A percentile compares a stretch with the other conserved stretches of the same genome.
phyloP scores from a whole-genome alignment of 139 green algal species.

The Ettlia oleoabundans region DNA sequence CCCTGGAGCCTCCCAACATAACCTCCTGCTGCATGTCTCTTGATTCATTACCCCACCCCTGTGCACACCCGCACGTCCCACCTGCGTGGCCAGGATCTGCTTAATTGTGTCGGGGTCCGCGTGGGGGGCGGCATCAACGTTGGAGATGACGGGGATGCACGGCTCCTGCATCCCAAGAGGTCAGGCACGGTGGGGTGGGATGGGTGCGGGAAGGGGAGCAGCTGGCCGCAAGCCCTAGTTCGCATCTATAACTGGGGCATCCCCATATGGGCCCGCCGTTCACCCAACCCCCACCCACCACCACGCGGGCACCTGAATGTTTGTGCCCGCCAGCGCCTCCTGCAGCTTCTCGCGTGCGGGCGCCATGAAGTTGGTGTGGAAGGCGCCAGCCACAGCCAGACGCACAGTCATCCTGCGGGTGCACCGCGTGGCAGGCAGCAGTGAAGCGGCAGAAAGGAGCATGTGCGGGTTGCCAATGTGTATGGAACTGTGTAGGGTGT shows the following conservation, averaged over 20 bases:
- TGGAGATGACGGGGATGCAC: constrained; percentile 96
- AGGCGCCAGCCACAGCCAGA: constrained; percentile 96
- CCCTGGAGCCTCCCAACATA: no score
- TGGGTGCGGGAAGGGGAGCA: background rate
- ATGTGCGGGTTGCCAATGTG: no score
- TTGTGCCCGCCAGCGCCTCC: constrained; percentile 79
- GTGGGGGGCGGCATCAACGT: constrained; percentile 97
- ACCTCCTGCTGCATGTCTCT: constrained; percentile 50
- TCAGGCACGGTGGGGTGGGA: background rate
- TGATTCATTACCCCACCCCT: no score
- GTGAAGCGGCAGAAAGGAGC: background rate
- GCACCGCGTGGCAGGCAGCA: no score
- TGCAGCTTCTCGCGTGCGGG: constrained; percentile 87
- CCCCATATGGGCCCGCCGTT: background rate
- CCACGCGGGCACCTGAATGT: constrained; percentile 49
- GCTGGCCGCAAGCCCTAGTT: background rate
- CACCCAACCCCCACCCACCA: background rate
- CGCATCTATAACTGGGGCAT: background rate
- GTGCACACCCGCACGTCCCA: constrained; percentile 34
- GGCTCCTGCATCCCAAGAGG: constrained; percentile 53
- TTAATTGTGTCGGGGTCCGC: constrained; percentile 93
- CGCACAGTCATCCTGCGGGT: constrained; percentile 82
- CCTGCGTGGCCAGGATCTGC: constrained; percentile 90
- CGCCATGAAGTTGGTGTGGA: constrained; percentile 97
- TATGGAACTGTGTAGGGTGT: no score